Evolutionary conservation across 768 basidiomycete species (phyloP).

Genomic region (Russula dissimulans): DNA sequence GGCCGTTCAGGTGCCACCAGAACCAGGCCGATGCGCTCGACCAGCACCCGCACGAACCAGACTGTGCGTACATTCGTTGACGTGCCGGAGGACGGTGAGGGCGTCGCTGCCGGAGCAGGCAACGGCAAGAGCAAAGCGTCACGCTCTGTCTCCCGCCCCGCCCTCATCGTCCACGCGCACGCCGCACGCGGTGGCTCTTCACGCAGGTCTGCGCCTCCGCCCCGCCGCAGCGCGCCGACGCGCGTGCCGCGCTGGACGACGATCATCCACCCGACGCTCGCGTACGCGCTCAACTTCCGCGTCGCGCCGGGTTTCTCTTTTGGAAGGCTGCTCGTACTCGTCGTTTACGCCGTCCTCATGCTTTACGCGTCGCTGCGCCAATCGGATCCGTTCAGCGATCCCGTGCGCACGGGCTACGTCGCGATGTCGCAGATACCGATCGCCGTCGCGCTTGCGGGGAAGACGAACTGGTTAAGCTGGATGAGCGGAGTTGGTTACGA

Average conservation of each 20-base stretch:
- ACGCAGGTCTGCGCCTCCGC: not conserved
- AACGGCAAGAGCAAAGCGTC: not conserved
- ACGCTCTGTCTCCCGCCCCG: not conserved
- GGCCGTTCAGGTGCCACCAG: not conserved
- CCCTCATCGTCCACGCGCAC: not conserved
- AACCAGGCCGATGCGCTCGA: no score
- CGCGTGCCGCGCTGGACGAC: conserved; percentile 33
- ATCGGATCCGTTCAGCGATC: conserved; percentile 30
- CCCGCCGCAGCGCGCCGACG: conserved; percentile 21
- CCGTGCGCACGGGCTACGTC: conserved; percentile 29
- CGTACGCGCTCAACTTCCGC: conserved; percentile 27
- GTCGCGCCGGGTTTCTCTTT: conserved; percentile 30
- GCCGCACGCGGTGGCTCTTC: not conserved
- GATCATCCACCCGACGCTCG: conserved; percentile 26
- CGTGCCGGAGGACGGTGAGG: not conserved
- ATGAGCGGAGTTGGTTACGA: conserved; percentile 39
- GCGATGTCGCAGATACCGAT: conserved; percentile 39
- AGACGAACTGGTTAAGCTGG: conserved; percentile 38
- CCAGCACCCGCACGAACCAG: not conserved
- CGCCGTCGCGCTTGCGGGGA: conserved; percentile 37
- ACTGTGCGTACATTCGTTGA: not conserved
- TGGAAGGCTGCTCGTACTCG: conserved; percentile 31
- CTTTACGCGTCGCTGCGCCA: conserved; percentile 30
- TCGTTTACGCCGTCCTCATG: conserved; percentile 29
- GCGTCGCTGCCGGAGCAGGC: not conserved